A percentile compares a stretch with the other conserved stretches of the same genome.
These are phyloP conservation scores for Magnusiomyces ingens DNA, from an alignment of 1,139 yeast genomes.

Conservation along the genomic window DNA sequence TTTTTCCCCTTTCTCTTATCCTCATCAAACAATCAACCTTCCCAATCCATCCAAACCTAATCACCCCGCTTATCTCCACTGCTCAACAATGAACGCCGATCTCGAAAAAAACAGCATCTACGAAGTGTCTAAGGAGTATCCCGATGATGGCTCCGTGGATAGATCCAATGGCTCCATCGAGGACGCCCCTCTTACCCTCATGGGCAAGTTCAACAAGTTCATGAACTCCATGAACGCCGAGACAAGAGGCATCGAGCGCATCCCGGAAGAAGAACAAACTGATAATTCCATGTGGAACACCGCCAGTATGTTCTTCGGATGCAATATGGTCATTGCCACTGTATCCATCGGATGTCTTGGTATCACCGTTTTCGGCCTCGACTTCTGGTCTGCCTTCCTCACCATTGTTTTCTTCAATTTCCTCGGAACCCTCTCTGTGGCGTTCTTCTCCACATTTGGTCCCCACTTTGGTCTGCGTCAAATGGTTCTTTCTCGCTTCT, in stretches of 20 bases:
- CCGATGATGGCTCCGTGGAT: too few species aligned
- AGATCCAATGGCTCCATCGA: too few species aligned
- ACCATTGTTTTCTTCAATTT: conserved; percentile 64
- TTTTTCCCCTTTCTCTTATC: too few species aligned
- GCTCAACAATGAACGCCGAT: too few species aligned
- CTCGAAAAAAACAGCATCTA: too few species aligned
- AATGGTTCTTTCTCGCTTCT: conserved; percentile 71
- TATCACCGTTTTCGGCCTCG: conserved; percentile 41
- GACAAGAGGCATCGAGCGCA: conserved; percentile 60
- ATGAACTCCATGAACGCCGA: conserved; percentile 34
- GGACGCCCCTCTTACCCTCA: too few species aligned
- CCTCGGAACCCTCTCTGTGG: conserved; percentile 72
- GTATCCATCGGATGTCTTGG: conserved; percentile 80
- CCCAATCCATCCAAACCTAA: too few species aligned
- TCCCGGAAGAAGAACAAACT: conserved; percentile 60
- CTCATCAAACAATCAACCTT: too few species aligned
- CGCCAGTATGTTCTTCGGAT: conserved; percentile 89
- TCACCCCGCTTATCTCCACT: too few species aligned
- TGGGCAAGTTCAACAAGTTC: too few species aligned
- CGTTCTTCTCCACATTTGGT: conserved; percentile 77
- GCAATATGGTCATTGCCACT: conserved; percentile 83
- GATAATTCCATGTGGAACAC: conserved; percentile 60
- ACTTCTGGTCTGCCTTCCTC: conserved; percentile 61
- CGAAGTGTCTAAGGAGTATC: too few species aligned
- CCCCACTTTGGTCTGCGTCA: conserved; percentile 83